phyloP scores from a whole-genome alignment of 106 monocot genomes.

The Dioscorea alata region DNA sequence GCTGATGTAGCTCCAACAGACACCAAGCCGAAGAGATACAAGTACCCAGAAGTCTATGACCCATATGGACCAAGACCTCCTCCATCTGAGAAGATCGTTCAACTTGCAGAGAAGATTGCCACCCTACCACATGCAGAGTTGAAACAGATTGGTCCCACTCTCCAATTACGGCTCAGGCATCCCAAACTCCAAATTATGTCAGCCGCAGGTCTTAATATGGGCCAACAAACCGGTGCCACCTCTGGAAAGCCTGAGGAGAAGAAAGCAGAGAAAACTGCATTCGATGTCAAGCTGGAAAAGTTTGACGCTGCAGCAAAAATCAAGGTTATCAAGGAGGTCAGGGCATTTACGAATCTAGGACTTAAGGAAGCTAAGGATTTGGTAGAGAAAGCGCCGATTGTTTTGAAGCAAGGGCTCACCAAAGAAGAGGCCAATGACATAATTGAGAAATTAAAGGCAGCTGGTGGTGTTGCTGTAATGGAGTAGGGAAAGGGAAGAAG shows the following conservation, averaged over 20 bases:
- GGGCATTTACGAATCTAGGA: slow-evolving; percentile 78
- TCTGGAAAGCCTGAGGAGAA: slow-evolving; percentile 54
- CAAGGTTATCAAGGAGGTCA: slow-evolving; percentile 96
- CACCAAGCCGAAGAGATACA: slow-evolving; percentile 54
- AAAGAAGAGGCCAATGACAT: slow-evolving; percentile 83
- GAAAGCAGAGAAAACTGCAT: slow-evolving; percentile 81
- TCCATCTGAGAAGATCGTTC: slow-evolving; percentile 64
- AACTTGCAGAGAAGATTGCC: slow-evolving; percentile 77
- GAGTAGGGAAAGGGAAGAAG: slow-evolving; percentile 19
- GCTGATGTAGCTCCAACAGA: slow-evolving; percentile 23
- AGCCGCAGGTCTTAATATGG: slow-evolving; percentile 41
- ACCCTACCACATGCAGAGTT: slow-evolving; percentile 64
- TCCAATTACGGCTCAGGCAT: slow-evolving; percentile 47
- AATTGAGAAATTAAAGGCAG: slow-evolving; percentile 90
- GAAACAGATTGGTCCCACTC: slow-evolving; percentile 60
- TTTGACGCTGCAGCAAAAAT: slow-evolving; percentile 87
- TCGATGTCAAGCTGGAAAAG: slow-evolving; percentile 88
- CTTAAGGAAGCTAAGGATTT: slow-evolving; percentile 96
- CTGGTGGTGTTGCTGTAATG: slow-evolving; percentile 92
- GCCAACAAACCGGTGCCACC: slow-evolving; percentile 22
- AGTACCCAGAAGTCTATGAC: slow-evolving; percentile 72
- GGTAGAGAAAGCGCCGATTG: slow-evolving; percentile 75
- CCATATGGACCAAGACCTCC: slow-evolving; percentile 78
- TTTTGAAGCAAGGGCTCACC: slow-evolving; percentile 83
- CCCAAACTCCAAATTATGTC: slow-evolving; percentile 56